Conservation (phyloP, 768 basidiomycete genomes). For the Termitomyces sp. region DNA sequence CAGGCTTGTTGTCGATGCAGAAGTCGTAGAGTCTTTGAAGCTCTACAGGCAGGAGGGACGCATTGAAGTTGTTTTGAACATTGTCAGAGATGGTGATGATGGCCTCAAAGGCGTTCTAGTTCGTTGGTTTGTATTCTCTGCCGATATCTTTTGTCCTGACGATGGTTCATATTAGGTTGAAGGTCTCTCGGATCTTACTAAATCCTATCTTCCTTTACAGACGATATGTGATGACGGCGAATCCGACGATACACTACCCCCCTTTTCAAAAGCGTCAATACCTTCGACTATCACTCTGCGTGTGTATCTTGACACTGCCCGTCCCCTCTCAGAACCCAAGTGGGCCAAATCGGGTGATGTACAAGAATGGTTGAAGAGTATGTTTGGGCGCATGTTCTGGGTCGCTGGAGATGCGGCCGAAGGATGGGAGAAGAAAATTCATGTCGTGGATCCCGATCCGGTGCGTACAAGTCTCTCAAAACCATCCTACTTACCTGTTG, state of each 20-base stretch:
- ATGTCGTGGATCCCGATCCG: constrained; percentile 91
- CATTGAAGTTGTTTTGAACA: constrained; percentile 73
- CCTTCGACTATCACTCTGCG: constrained; percentile 61
- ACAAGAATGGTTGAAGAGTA: constrained; percentile 88
- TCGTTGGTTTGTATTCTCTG: constrained; percentile 20
- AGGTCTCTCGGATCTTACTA: constrained; percentile 64
- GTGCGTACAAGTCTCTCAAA: constrained; percentile 43
- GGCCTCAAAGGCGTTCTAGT: constrained; percentile 76
- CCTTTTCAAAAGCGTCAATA: constrained; percentile 53
- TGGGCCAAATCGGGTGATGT: constrained; percentile 96
- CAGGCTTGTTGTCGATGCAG: constrained; percentile 85
- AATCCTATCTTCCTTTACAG: constrained; percentile 63
- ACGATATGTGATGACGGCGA: constrained; percentile 39
- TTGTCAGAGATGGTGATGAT: constrained; percentile 51
- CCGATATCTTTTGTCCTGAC: background rate
- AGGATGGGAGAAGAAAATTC: constrained; percentile 93
- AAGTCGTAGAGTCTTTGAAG: constrained; percentile 76
- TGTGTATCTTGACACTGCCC: constrained; percentile 80
- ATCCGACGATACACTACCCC: constrained; percentile 64
- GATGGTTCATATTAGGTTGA: constrained; percentile 53
- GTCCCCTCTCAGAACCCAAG: constrained; percentile 91
- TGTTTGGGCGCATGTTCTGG: constrained; percentile 88
- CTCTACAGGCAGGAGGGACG: constrained; percentile 80
- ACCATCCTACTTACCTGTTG: background rate
- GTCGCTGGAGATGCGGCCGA: constrained; percentile 78